Evolutionary conservation across 371 early-diverging fungal genomes (phyloP).

Genomic region (Rhizopus microsporus): DNA sequence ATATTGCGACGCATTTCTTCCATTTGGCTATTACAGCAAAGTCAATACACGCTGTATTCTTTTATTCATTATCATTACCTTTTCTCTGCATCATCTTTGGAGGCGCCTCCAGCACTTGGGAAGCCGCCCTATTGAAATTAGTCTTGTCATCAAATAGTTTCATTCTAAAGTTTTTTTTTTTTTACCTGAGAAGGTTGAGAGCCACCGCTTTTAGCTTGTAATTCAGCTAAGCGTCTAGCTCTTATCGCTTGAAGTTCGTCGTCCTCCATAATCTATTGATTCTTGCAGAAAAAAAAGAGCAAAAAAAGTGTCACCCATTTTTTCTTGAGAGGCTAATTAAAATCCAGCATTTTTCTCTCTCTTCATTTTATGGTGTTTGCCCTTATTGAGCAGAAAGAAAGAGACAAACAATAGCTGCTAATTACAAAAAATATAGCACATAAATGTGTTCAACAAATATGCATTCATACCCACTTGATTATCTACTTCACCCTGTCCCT

Average conservation of each 20-base stretch:
- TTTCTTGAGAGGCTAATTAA: too few relatives aligned
- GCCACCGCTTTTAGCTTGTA: conserved; percentile 44
- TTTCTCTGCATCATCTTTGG: conserved; percentile 50
- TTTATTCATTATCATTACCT: conserved; percentile 22
- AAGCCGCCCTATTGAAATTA: conserved; percentile 8
- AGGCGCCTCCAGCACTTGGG: conserved; percentile 17
- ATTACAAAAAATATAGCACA: too few relatives aligned
- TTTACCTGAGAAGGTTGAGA: conserved; percentile 17
- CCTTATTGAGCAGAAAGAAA: neutral
- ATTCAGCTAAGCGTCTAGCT: conserved; percentile 74
- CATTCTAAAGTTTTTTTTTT: neutral
- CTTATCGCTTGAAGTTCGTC: conserved; percentile 85
- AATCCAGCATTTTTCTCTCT: neutral
- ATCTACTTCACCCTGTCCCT: conserved; percentile 73
- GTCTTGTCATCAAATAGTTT: neutral
- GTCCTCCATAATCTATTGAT: conserved; percentile 70
- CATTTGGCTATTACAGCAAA: conserved; percentile 55
- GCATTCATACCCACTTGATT: conserved; percentile 73
- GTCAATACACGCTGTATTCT: neutral
- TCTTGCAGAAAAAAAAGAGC: conserved; percentile 3
- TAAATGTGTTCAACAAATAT: conserved; percentile 19
- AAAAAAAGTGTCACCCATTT: neutral
- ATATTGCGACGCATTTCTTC: conserved; percentile 84
- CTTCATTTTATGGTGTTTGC: neutral
- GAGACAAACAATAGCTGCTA: too few relatives aligned